Evolutionary conservation across 371 early-diverging fungal genomes (phyloP).

Genomic region (Mucor mucedo): DNA sequence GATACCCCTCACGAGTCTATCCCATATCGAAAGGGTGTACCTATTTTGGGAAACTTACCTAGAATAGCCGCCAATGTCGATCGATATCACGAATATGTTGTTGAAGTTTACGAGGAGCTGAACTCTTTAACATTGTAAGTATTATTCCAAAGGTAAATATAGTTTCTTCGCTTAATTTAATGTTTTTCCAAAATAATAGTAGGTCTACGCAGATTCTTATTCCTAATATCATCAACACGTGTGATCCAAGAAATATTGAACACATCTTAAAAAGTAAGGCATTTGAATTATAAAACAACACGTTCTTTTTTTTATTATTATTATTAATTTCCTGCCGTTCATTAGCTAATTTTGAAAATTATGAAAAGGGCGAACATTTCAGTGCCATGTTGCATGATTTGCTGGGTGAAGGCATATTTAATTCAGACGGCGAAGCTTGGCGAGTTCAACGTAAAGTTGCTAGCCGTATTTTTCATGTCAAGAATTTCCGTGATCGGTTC

Average conservation of each 20-base stretch:
- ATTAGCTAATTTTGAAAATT: slow-evolving; percentile 51
- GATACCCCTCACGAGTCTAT: slow-evolving; percentile 30
- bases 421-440: slow-evolving; percentile 50
- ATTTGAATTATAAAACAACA: neutral
- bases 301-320: neutral
- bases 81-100: slow-evolving; percentile 23
- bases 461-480: slow-evolving; percentile 54
- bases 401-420: slow-evolving; percentile 53
- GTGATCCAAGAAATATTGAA: slow-evolving; percentile 28
- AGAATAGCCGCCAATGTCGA: slow-evolving; percentile 10
- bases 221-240: slow-evolving; percentile 22
- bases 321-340: neutral
- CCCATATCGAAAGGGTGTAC: slow-evolving; percentile 22
- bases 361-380: slow-evolving; percentile 48
- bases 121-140: slow-evolving; percentile 14
- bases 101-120: slow-evolving; percentile 11
- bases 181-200: neutral
- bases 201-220: slow-evolving; percentile 21
- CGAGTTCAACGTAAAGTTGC: slow-evolving; percentile 44
- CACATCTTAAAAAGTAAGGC: slow-evolving; percentile 27
- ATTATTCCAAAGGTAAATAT: neutral
- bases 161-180: too few relatives aligned
- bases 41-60: slow-evolving; percentile 36
- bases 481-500: slow-evolving; percentile 54
- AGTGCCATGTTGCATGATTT: slow-evolving; percentile 29